Conservation (phyloP, 805 yeast genomes). For the Hanseniaspora lachancei region DNA sequence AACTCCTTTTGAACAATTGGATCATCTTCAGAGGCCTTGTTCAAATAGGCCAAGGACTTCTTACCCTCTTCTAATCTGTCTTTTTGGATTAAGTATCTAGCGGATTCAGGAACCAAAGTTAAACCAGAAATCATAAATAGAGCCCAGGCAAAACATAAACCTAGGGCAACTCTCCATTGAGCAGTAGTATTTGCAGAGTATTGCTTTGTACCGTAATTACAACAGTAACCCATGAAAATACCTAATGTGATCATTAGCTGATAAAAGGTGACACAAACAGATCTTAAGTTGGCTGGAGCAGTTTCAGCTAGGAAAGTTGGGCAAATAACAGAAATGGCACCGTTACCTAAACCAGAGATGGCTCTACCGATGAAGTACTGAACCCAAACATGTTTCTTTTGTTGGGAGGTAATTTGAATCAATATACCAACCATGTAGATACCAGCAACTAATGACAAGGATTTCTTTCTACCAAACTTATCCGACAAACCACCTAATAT, state of each 20-base stretch:
- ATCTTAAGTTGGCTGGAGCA: constrained; percentile 40
- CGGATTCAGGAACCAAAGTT: constrained; percentile 59
- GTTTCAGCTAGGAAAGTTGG: constrained; percentile 51
- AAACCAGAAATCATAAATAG: constrained; percentile 29
- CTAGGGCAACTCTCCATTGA: constrained; percentile 68
- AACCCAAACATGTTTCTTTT: constrained; percentile 38
- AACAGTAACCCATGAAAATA: constrained; percentile 66
- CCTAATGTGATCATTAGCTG: constrained; percentile 64
- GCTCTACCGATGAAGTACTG: constrained; percentile 59
- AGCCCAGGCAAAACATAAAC: constrained; percentile 40
- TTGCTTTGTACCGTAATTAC: constrained; percentile 45
- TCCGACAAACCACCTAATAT: constrained; percentile 48
- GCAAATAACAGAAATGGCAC: constrained; percentile 61
- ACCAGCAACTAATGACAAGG: constrained; percentile 46
- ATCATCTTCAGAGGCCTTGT: constrained; percentile 42
- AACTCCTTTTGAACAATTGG: constrained; percentile 45
- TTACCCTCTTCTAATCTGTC: constrained; percentile 50
- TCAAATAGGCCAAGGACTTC: constrained; percentile 44
- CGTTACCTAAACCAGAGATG: constrained; percentile 67
- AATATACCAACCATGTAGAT: constrained; percentile 56
- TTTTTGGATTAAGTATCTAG: constrained; percentile 49
- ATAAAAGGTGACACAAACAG: constrained; percentile 56
- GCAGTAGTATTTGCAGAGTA: constrained; percentile 29
- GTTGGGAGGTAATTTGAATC: constrained; percentile 44
- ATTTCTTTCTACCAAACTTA: constrained; percentile 50